Evolutionary conservation across 768 basidiomycete genomes (phyloP).

Genomic region (Cyclocybe aegerita): DNA sequence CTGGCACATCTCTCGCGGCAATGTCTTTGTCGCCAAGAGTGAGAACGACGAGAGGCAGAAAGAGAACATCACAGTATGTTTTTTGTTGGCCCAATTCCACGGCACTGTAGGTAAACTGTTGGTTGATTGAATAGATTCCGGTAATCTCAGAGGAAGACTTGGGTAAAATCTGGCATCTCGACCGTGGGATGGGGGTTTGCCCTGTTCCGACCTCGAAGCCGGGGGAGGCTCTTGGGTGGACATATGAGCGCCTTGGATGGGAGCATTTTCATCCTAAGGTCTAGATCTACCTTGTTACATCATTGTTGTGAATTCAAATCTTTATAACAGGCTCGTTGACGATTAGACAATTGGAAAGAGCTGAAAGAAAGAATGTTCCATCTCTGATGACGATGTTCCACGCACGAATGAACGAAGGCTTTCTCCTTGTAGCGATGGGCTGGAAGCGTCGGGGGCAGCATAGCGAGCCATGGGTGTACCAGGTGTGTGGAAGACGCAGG

Average conservation of each 20-base stretch:
- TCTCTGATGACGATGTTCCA: too few species aligned
- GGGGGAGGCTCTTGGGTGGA: slow-evolving; percentile 38
- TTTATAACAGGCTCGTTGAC: too few species aligned
- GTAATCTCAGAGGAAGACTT: slow-evolving; percentile 36
- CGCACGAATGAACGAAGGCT: too few species aligned
- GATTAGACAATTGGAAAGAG: too few species aligned
- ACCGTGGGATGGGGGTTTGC: slow-evolving; percentile 40
- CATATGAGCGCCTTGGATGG: slow-evolving; percentile 39
- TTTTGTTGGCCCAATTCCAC: background rate
- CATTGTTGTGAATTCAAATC: too few species aligned
- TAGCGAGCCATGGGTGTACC: too few species aligned
- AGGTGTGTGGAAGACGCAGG: too few species aligned
- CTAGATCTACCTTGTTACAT: background rate
- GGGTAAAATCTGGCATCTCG: slow-evolving; percentile 40
- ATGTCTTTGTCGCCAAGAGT: slow-evolving; percentile 45
- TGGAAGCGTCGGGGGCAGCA: too few species aligned
- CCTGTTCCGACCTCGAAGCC: slow-evolving; percentile 32
- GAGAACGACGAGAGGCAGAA: slow-evolving; percentile 41
- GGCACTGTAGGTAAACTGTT: background rate
- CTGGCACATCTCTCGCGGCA: slow-evolving; percentile 47
- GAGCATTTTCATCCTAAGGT: slow-evolving; percentile 12
- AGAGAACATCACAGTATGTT: slow-evolving; percentile 45
- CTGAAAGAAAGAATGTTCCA: too few species aligned
- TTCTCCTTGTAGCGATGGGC: too few species aligned
- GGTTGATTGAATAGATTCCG: slow-evolving; percentile 9